A percentile compares a stretch with the other conserved stretches of the same genome.
Conservation (phyloP, 208 protist genomes). For the Trypanosoma mega region DNA sequence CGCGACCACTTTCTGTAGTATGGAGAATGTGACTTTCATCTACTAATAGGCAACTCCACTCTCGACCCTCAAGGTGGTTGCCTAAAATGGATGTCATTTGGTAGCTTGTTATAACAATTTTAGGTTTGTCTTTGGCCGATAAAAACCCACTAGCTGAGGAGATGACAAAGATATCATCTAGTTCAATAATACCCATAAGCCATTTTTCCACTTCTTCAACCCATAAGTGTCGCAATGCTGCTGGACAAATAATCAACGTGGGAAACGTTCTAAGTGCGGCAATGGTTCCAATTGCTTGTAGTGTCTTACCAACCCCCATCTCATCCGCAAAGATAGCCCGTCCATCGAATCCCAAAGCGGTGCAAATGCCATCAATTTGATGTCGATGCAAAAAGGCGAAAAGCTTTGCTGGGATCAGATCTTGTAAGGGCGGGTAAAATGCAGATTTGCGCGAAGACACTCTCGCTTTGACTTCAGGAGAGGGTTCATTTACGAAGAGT, state of each 20-base stretch:
- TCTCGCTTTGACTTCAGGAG: constrained; percentile 10
- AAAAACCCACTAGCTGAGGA: constrained; percentile 62
- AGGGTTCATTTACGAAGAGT: constrained; percentile 24
- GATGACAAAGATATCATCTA: constrained; percentile 77
- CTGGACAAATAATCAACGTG: constrained; percentile 72
- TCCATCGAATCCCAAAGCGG: constrained; percentile 44
- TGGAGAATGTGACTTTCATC: constrained; percentile 86
- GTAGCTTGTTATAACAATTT: constrained; percentile 78
- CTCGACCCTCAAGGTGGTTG: constrained; percentile 29
- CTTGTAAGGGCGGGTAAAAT: neutral
- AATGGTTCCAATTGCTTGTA: constrained; percentile 65
- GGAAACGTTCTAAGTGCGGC: constrained; percentile 61
- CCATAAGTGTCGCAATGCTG: constrained; percentile 78
- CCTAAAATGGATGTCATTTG: constrained; percentile 73
- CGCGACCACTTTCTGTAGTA: constrained; percentile 50
- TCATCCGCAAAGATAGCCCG: constrained; percentile 74
- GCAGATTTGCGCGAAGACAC: neutral
- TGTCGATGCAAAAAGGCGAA: constrained; percentile 47
- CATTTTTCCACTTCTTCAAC: constrained; percentile 79
- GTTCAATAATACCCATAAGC: constrained; percentile 49
- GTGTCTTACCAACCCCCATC: constrained; percentile 87
- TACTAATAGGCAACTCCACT: constrained; percentile 59
- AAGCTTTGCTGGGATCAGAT: constrained; percentile 23
- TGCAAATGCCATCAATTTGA: constrained; percentile 61
- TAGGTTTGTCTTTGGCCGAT: constrained; percentile 29